Base-by-base conservation (phyloP, 805 yeast species). In the Candida silvatica region DNA sequence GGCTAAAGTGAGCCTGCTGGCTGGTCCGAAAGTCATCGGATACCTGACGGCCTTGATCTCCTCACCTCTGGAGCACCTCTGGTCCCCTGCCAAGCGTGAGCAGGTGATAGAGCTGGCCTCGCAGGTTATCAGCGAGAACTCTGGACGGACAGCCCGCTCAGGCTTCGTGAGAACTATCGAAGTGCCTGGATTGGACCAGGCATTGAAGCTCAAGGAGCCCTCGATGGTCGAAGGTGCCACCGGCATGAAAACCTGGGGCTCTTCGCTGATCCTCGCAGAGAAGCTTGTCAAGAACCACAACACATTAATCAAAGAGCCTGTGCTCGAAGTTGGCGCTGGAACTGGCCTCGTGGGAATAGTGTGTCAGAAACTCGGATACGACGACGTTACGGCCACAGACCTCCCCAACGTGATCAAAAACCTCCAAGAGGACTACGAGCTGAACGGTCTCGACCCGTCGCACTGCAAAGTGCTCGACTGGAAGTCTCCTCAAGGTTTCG, bases 181-280 rank as follows among this genome's bases (percentile, higher is more conserved):
- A 7, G 54, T 84, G 2, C 59, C 62, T 0, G 56, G 58, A 4
- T 48, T 69, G 17, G 41, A 46, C 0, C 46, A 44, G 1, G 54
- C 58, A 3, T 58, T 71, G 3, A 41, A 42, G 17, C 56, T 90
- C 20, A 66, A 67, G 38, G 98, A 90, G 49, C 97, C 97, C 0
- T 76, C 94, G 0, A 61, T 90, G 40, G 84, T 96, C 0, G 72
- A 76, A 26, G 98, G 92, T 56, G 82, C 80, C 41, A 60, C 92
- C 17, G 98, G 98, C 0, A 66, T 86, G 53, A 86, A 90, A 42
- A 90, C 98, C 0, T 90, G 98, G 98, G 98, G 97, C 0, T 82
- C 97, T 0, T 76, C 97, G 0, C 59, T 82, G 18, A 67, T 85
- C 5, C 59, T 92, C 17, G 69, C 92, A 3, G 61, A 68, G 23